A percentile compares a stretch with the other conserved stretches of the same genome.
Conservation (phyloP, 257 asterid species). For the Ophiorrhiza pumila region DNA sequence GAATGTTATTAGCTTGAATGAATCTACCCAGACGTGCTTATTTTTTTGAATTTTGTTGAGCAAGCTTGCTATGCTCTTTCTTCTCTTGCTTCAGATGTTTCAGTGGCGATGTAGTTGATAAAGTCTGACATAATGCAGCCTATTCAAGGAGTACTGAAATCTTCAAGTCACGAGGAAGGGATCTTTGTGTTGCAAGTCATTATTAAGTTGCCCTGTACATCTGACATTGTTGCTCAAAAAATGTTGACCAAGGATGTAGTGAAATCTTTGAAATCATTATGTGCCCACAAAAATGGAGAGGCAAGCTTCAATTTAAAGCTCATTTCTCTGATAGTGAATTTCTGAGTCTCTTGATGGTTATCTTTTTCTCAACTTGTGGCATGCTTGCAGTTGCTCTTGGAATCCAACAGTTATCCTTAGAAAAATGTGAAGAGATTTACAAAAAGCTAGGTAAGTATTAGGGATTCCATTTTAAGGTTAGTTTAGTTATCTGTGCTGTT, state of each 20-base stretch:
- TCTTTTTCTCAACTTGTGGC: conserved; percentile 75
- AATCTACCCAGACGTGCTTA: not conserved
- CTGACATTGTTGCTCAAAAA: conserved; percentile 87
- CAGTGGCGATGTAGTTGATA: conserved; percentile 90
- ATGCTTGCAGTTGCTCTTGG: conserved; percentile 99
- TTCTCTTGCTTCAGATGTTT: conserved; percentile 82
- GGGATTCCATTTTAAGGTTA: conserved; percentile 15
- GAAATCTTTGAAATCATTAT: conserved; percentile 71
- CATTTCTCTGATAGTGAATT: conserved; percentile 3
- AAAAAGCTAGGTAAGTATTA: conserved; percentile 80
- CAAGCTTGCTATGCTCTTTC: conserved; percentile 98
- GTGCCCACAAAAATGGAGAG: conserved; percentile 84
- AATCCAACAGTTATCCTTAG: conserved; percentile 85
- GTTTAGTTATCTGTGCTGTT: not conserved
- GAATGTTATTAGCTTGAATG: not conserved
- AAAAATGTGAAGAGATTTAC: conserved; percentile 93
- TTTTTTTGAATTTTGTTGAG: conserved; percentile 42
- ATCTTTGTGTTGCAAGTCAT: conserved; percentile 88
- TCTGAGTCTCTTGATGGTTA: conserved; percentile 10
- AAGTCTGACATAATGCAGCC: conserved; percentile 97
- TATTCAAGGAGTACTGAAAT: conserved; percentile 79
- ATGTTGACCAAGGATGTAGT: conserved; percentile 84
- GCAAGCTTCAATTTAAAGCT: conserved; percentile 43
- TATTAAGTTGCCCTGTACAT: conserved; percentile 77
- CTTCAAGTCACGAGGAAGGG: conserved; percentile 71